These are phyloP conservation scores for Macrolepiota dolichaula DNA, from an alignment of 768 basidiomycete genomes.

Conservation along the genomic window DNA sequence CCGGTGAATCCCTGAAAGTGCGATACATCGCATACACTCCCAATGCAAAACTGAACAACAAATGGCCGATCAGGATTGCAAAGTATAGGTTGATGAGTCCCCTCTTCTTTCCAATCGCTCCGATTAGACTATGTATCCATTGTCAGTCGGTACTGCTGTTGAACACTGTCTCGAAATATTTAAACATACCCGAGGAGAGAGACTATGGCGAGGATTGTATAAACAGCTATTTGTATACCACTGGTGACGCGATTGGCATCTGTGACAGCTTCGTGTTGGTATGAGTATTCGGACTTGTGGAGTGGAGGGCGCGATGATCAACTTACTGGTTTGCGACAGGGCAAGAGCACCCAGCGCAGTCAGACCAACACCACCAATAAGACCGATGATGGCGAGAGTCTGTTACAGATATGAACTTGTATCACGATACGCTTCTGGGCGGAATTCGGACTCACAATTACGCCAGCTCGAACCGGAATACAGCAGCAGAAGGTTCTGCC, in stretches of 20 bases:
- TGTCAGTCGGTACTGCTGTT: background rate
- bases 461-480: conserved; percentile 46
- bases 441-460: conserved; percentile 31
- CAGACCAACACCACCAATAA: conserved; percentile 38
- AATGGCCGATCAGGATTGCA: conserved; percentile 36
- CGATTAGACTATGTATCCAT: conserved; percentile 31
- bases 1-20: conserved; percentile 37
- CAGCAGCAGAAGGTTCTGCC: conserved; percentile 49
- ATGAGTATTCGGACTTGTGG: background rate
- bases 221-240: conserved; percentile 39
- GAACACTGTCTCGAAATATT: background rate
- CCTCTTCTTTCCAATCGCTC: conserved; percentile 37
- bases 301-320: background rate
- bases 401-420: conserved; percentile 13
- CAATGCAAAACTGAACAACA: conserved; percentile 40
- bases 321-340: conserved; percentile 27
- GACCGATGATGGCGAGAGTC: conserved; percentile 41
- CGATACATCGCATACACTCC: conserved; percentile 42
- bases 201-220: conserved; percentile 37
- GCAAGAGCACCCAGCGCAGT: conserved; percentile 36
- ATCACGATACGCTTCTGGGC: background rate
- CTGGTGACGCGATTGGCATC: conserved; percentile 37
- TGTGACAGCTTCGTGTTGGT: conserved; percentile 10
- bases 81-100: conserved; percentile 41
- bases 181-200: conserved; percentile 41